A percentile compares a stretch with the other conserved stretches of the same genome.
phyloP scores from a whole-genome alignment of 495 filamentous ascomycete species.

The Usnea hakonensis region DNA sequence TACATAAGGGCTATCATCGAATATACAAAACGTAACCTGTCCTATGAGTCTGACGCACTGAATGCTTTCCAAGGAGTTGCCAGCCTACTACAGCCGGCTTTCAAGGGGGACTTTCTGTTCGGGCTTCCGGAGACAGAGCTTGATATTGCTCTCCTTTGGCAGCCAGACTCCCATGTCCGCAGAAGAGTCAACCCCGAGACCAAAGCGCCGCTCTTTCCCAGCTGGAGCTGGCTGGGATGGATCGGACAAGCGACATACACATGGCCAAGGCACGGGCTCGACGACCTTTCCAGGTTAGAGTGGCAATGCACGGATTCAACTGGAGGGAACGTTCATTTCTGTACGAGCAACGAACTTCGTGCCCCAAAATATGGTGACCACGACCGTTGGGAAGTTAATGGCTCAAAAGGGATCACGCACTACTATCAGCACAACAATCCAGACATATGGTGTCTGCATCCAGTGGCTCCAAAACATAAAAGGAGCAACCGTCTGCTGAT shows the following conservation, averaged over 20 bases:
- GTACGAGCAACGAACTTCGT: conserved; percentile 2
- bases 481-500: not conserved
- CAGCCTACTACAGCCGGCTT: conserved; percentile 6
- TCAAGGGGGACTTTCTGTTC: not conserved
- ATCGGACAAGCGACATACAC: not conserved
- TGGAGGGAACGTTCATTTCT: not conserved
- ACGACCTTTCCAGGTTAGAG: conserved; percentile 5
- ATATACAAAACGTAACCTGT: conserved; percentile 8
- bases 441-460: conserved; percentile 5
- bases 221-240: conserved; percentile 10
- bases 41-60: conserved; percentile 13
- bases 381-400: not conserved
- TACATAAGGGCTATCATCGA: not conserved
- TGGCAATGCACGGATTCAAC: not conserved
- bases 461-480: not conserved
- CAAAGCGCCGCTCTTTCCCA: not conserved
- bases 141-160: conserved; percentile 6
- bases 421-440: not conserved
- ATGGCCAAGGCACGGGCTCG: not conserved
- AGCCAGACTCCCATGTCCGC: not conserved
- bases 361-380: conserved; percentile 3
- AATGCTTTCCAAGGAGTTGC: conserved; percentile 12
- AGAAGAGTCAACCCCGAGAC: not conserved
- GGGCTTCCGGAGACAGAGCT: conserved; percentile 1
- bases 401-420: not conserved